These are phyloP conservation scores for Citrullus colocynthis DNA, from an alignment of 306 rosid species.

Conservation along the genomic window DNA sequence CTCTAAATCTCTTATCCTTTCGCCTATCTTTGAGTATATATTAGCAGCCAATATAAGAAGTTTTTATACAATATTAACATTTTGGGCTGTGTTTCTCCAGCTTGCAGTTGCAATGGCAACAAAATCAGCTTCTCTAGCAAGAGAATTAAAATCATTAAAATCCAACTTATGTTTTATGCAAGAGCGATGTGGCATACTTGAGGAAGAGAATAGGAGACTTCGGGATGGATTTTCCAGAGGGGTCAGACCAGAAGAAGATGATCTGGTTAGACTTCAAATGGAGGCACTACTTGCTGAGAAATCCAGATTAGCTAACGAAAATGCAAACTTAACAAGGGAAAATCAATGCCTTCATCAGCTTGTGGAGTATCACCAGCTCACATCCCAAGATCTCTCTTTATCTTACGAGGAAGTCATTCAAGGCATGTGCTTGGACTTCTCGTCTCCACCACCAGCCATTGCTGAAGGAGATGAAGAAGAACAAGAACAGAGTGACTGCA, in stretches of 20 bases:
- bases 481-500: slow-evolving; percentile 8
- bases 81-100: slow-evolving; percentile 19
- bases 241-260: slow-evolving; percentile 82
- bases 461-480: slow-evolving; percentile 21
- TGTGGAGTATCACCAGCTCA: slow-evolving; percentile 83
- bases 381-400: slow-evolving; percentile 58
- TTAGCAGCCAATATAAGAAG: neutral
- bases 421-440: slow-evolving; percentile 77
- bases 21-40: neutral
- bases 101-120: slow-evolving; percentile 85
- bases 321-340: slow-evolving; percentile 73
- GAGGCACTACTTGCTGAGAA: slow-evolving; percentile 89
- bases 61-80: neutral
- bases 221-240: slow-evolving; percentile 65
- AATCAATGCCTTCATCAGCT: slow-evolving; percentile 91
- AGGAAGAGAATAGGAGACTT: slow-evolving; percentile 78
- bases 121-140: slow-evolving; percentile 65
- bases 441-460: slow-evolving; percentile 47
- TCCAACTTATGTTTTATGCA: slow-evolving; percentile 69
- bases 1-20: neutral
- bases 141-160: slow-evolving; percentile 61
- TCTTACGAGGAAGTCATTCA: slow-evolving; percentile 60
- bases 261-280: slow-evolving; percentile 94
- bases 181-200: slow-evolving; percentile 61
- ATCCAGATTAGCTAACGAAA: slow-evolving; percentile 79